Base-by-base conservation (phyloP, 148 eudicot species). In the Tetragonia tetragonoides region DNA sequence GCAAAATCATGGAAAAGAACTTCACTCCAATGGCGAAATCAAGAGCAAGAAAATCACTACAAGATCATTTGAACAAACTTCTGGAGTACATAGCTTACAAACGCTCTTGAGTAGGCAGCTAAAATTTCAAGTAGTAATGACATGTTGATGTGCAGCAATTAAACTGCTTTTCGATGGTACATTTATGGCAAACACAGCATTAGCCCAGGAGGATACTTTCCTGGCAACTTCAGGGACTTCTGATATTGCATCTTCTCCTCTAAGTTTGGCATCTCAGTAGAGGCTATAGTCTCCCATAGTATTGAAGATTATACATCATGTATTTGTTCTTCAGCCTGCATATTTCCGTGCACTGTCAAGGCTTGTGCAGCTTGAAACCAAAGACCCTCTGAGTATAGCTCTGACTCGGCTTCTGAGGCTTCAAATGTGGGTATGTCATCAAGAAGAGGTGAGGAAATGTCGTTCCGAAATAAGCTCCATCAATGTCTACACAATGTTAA, bases 351-450 rank as follows among this genome's bases (percentile, higher is more conserved):
- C 67, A 42, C 46, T 21, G 71, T 88, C 87, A 90, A 78, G 89
- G 87, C 83, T 88, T 90, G 84, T 90, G 90, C 75, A 90, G 60
- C 87, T 90, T 90, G 83, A 90, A 88, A 21, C 92, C 94, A 59
- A 90, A 90, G 63, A 90, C 90, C 81, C 89, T 84, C 39, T 86
- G 92, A 63, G 90, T 85, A 73, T 85, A 90, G 84, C 65, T 82
- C 69, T 86, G 88, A 23, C 79, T 78, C 20, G 91, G 86, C 66
- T 87, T 90, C 56, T 88, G 94, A 47, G 91, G 90, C 78, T 88
- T 88, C 61, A 85, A 87, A 74, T 88, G 90, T n/a, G 88, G 89
- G 73, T 88, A 90, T 65, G 94, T 88, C 94, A 88, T 90, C 81
- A 88, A 71, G 79, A 85, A 90, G 68, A 90, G 88, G 74, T 87